Evolutionary conservation across 805 yeast genomes (phyloP).

Genomic region (Pichia kluyveri): DNA sequence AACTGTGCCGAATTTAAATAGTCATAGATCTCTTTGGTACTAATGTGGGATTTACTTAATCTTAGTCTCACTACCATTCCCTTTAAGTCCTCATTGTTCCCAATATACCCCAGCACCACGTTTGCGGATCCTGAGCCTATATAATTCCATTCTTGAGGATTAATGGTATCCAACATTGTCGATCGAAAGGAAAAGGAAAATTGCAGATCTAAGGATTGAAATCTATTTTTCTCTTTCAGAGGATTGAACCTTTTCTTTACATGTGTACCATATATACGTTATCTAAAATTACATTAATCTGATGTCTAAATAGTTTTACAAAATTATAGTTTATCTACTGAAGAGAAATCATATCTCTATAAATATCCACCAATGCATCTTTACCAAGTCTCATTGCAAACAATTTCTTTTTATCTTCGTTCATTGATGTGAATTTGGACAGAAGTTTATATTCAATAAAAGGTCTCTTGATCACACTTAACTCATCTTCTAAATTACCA

Average conservation of each 20-base stretch:
- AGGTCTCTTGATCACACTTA: conserved; percentile 44
- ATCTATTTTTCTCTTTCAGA: no score
- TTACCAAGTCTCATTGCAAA: conserved; percentile 52
- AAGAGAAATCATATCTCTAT: conserved; percentile 47
- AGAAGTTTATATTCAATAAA: conserved; percentile 56
- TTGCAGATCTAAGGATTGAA: no score
- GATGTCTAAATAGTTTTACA: not conserved
- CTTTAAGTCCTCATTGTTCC: conserved; percentile 23
- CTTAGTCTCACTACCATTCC: conserved; percentile 33
- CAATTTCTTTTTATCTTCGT: conserved; percentile 46
- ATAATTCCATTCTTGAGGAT: conserved; percentile 28
- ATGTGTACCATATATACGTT: no score
- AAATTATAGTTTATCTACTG: conserved; percentile 10
- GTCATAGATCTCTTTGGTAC: conserved; percentile 32
- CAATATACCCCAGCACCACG: conserved; percentile 34
- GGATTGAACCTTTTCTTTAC: no score
- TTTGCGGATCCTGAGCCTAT: conserved; percentile 43
- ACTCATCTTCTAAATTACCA: conserved; percentile 28
- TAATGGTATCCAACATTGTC: not conserved
- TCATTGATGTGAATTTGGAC: conserved; percentile 42
- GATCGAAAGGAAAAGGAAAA: no score
- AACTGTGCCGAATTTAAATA: conserved; percentile 25
- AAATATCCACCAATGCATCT: conserved; percentile 48
- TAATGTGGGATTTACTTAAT: conserved; percentile 25
- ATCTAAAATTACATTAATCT: no score